phyloP scores from a whole-genome alignment of 345 rosid species.

The Euphorbia peplus region DNA sequence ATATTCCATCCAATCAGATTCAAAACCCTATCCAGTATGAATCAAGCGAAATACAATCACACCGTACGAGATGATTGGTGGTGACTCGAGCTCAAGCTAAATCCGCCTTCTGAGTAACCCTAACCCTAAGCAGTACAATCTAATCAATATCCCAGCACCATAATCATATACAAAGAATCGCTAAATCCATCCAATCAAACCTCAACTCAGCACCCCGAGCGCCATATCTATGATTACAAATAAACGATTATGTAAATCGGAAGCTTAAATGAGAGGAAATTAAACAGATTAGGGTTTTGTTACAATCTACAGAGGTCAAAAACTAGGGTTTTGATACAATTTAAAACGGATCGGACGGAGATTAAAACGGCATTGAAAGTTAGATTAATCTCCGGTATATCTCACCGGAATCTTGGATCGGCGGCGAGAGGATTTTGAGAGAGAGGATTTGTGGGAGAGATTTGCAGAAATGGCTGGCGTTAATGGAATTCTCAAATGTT shows the following conservation, averaged over 20 bases:
- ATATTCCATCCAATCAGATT: not conserved
- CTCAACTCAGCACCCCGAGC: not conserved
- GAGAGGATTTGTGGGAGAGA: not conserved
- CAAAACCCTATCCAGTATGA: not conserved
- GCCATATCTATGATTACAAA: not conserved
- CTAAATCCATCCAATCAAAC: not conserved
- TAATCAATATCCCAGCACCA: not conserved
- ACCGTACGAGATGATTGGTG: too few relatives aligned
- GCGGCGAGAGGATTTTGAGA: not conserved
- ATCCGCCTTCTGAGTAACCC: conserved; percentile 1
- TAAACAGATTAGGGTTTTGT: conserved; percentile 5
- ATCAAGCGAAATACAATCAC: not conserved
- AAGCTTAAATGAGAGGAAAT: not conserved
- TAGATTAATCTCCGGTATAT: conserved; percentile 10
- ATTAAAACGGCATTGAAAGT: not conserved
- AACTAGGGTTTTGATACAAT: conserved; percentile 14
- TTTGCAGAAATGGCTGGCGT: conserved; percentile 9
- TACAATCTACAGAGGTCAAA: not conserved
- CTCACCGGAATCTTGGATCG: not conserved
- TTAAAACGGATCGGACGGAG: conserved; percentile 2
- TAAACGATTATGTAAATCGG: not conserved
- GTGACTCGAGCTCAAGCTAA: too few relatives aligned
- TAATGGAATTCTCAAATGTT: not conserved
- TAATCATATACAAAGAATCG: conserved; percentile 3
- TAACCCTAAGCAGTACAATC: conserved; percentile 12